phyloP scores from a whole-genome alignment of 352 stramenopile species.

The Pythium oligandrum region DNA sequence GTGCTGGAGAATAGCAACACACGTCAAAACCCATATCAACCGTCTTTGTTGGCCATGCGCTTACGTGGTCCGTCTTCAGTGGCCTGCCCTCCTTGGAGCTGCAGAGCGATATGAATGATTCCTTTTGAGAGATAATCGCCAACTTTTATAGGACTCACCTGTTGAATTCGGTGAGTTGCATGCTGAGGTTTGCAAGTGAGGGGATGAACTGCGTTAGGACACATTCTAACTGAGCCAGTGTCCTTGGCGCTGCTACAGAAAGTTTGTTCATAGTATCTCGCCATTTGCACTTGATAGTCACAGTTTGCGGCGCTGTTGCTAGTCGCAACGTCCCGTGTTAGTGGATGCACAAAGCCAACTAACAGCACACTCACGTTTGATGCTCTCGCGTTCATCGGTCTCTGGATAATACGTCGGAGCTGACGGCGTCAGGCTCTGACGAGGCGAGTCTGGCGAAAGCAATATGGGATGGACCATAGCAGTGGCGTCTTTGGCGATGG shows the following conservation, averaged over 20 bases:
- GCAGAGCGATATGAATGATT: constrained; percentile 2
- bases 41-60: not conserved
- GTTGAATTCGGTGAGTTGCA: constrained; percentile 17
- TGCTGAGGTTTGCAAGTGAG: not conserved
- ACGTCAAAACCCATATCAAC: not conserved
- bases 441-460: constrained; percentile 5
- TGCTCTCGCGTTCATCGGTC: not conserved
- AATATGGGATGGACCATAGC: constrained; percentile 2
- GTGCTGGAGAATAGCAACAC: constrained; percentile 1
- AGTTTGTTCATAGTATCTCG: constrained; percentile 42
- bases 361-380: not conserved
- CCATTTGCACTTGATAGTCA: constrained; percentile 71
- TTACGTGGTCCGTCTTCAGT: constrained; percentile 8
- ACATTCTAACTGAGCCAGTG: no score
- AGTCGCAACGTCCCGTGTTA: constrained; percentile 9
- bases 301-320: constrained; percentile 9
- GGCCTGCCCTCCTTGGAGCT: constrained; percentile 4
- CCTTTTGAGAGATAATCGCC: not conserved
- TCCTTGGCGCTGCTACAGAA: no score
- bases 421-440: constrained; percentile 20
- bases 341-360: not conserved
- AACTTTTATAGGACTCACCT: constrained; percentile 1
- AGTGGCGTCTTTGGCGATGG: not conserved
- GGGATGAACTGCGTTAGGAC: no score
- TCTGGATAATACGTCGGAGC: constrained; percentile 28